Evolutionary conservation across 495 filamentous ascomycete genomes (phyloP), one percentile per base, ranked within the genome.

Genomic region (Podospora comata): DNA sequence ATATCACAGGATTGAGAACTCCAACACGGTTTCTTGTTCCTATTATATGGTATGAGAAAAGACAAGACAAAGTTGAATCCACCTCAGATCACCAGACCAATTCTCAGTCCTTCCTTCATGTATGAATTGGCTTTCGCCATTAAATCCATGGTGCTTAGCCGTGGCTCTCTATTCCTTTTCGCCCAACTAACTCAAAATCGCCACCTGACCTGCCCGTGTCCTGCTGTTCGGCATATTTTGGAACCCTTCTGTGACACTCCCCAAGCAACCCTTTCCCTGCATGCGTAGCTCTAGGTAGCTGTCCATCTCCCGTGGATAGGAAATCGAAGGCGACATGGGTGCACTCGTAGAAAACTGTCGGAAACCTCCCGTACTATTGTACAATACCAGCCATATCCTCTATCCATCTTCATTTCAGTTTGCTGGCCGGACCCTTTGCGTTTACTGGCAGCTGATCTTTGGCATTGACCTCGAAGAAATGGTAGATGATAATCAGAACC

Each of bases 391-490:
- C 56, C 44, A 27, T 9, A 5, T 32, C 16, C 16, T 61, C 6
- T 9, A 5, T 19, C 48, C 48, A 4, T 13, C 18, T 23, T 67
- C 73, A 77, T 69, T 64, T 72, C 39, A 16, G 15, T 16, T 48
- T 48, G 39, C 15, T 48, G 39, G 39, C 39, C 1, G 39, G 13
- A 11, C 7, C 39, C 39, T 19, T 58, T 59, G 69, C 61, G 68
- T 73, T 81, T 53, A 74, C 83, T 1, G 88, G 85, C n/a, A 86
- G 85, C 72, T 91, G 84, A 59, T 92, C 87, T 68, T 84, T 80
- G 44, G 93, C 88, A 78, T 99, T 99, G 83, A 97, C 88, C 75
- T 97, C 94, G 73, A 99, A 89, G 84, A 96, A 98, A 81, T 97
- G 93, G 85, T 98, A 98, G 20, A 97, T 80, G 58, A 98, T 88